These are phyloP conservation scores for Vaccinium corymbosum DNA, from an alignment of 148 eudicot species.

Conservation along the genomic window DNA sequence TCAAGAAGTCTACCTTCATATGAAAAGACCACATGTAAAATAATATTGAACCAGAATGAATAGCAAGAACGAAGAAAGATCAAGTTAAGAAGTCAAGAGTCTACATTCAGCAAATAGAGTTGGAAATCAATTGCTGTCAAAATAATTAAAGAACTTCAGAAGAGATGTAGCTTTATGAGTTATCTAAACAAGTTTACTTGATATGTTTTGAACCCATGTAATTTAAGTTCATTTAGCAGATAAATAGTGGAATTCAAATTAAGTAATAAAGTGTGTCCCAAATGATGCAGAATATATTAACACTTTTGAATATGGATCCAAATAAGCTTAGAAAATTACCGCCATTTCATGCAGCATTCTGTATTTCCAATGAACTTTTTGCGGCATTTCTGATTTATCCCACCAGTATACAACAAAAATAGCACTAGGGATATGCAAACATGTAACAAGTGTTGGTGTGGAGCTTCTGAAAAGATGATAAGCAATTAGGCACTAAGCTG, in stretches of 20 bases:
- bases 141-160: background rate
- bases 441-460: background rate
- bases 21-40: constrained; percentile 1
- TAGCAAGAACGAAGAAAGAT: background rate
- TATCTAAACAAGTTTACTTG: background rate
- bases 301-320: background rate
- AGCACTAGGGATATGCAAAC: background rate
- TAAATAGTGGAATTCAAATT: background rate
- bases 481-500: background rate
- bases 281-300: background rate
- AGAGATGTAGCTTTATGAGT: background rate
- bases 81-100: background rate
- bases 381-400: background rate
- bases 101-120: background rate
- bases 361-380: background rate
- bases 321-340: background rate
- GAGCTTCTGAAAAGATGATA: background rate
- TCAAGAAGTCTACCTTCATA: constrained; percentile 75
- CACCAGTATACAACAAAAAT: background rate
- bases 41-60: background rate
- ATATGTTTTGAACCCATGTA: background rate
- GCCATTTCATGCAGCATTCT: background rate
- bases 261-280: background rate
- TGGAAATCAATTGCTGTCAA: background rate
- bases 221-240: background rate